phyloP scores from a whole-genome alignment of 2,329 filamentous ascomycete genomes.

The Calonectria naviculata region DNA sequence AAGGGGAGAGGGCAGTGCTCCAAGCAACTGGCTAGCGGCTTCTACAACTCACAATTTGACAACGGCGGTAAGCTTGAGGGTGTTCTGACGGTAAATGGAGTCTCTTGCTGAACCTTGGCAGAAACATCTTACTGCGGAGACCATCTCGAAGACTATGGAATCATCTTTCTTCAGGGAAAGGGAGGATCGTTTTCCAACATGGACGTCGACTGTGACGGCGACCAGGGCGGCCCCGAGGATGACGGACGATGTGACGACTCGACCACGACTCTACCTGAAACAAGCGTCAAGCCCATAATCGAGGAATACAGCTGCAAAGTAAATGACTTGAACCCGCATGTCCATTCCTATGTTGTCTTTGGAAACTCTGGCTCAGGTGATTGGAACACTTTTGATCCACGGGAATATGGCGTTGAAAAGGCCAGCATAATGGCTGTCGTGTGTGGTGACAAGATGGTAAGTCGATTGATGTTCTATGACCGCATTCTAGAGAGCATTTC shows the following conservation, averaged over 20 bases:
- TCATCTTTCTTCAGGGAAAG: constrained; percentile 58
- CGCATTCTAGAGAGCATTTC: neutral
- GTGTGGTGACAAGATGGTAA: constrained; percentile 59
- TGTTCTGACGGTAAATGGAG: neutral
- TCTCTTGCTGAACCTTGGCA: neutral
- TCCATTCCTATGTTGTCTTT: constrained; percentile 66
- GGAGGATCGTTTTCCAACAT: constrained; percentile 60
- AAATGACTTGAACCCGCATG: constrained; percentile 60
- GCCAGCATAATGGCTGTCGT: constrained; percentile 66
- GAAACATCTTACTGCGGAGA: constrained; percentile 54
- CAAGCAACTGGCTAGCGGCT: constrained; percentile 22
- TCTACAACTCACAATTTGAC: constrained; percentile 24
- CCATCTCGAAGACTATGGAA: constrained; percentile 46
- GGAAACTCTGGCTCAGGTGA: constrained; percentile 56
- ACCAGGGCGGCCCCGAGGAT: constrained; percentile 47
- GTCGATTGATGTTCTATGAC: neutral
- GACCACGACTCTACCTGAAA: constrained; percentile 37
- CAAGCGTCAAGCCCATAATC: constrained; percentile 55
- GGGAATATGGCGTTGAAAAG: constrained; percentile 54
- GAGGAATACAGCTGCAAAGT: constrained; percentile 48
- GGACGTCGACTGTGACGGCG: constrained; percentile 70
- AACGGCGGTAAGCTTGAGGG: constrained; percentile 13
- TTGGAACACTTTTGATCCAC: constrained; percentile 54
- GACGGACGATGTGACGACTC: constrained; percentile 46
- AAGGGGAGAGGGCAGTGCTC: constrained; percentile 19